Conservation (phyloP, 2,329 filamentous ascomycete genomes). For the Diaporthe ilicicola region DNA sequence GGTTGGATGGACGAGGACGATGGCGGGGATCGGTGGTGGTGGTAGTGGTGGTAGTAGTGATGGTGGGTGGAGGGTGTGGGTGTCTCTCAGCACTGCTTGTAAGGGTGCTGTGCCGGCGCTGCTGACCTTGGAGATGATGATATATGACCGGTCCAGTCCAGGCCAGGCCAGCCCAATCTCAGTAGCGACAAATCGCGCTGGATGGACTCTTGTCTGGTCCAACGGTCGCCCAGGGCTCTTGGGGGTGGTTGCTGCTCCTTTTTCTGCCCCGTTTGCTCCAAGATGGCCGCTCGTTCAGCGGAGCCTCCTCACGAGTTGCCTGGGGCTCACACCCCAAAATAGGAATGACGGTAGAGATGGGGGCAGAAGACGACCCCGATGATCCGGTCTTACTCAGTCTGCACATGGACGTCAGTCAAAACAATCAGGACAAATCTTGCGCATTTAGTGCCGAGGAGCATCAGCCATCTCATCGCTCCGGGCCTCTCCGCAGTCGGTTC, state of each 20-base stretch:
- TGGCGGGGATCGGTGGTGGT: slow-evolving; percentile 1
- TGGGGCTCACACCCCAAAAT: background rate
- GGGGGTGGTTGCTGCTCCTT: background rate
- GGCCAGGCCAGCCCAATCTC: slow-evolving; percentile 16
- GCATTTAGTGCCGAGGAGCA: background rate
- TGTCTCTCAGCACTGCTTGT: slow-evolving; percentile 24
- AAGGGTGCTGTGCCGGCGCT: slow-evolving; percentile 19
- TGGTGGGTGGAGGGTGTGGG: slow-evolving; percentile 12
- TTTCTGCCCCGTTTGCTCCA: background rate
- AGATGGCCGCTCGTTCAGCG: background rate
- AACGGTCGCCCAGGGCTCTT: background rate
- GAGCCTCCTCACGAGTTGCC: slow-evolving; percentile 1
- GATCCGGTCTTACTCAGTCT: slow-evolving; percentile 20
- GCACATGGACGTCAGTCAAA: slow-evolving; percentile 14
- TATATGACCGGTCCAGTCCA: slow-evolving; percentile 25
- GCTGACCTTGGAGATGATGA: slow-evolving; percentile 27
- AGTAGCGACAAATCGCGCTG: slow-evolving; percentile 4
- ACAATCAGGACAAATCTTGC: slow-evolving; percentile 2
- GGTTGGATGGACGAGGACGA: slow-evolving; percentile 11
- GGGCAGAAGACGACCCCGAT: background rate
- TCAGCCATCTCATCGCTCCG: background rate
- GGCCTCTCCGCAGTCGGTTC: background rate
- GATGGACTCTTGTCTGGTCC: slow-evolving; percentile 2
- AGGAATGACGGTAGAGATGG: background rate
- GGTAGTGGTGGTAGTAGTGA: background rate